Conservation (phyloP, 768 basidiomycete genomes). For the Russula virescens region DNA sequence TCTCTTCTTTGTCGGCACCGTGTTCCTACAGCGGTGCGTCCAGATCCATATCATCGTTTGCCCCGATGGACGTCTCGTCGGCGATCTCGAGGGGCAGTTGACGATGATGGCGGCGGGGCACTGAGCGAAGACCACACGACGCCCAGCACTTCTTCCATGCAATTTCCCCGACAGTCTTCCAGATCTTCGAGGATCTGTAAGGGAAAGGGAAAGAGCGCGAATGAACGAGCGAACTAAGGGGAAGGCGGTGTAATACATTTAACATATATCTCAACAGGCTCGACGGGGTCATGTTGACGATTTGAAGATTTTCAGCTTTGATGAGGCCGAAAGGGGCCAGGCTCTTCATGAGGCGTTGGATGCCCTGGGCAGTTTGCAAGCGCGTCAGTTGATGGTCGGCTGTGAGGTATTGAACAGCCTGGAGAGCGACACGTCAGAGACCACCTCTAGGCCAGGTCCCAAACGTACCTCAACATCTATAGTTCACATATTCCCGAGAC, state of each 20-base stretch:
- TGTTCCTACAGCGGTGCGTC: conserved; percentile 19
- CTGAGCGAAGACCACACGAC: conserved; percentile 46
- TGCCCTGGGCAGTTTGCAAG: conserved; percentile 16
- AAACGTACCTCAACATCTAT: too few relatives aligned
- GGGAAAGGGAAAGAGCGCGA: background rate
- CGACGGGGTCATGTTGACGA: too few relatives aligned
- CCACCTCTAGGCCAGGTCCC: too few relatives aligned
- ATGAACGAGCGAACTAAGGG: background rate
- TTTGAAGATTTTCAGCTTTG: too few relatives aligned
- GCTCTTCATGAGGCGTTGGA: too few relatives aligned
- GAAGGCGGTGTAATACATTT: too few relatives aligned
- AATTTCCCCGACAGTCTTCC: conserved; percentile 71
- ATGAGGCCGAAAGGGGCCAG: conserved; percentile 41
- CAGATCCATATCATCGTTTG: background rate
- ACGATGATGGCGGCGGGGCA: conserved; percentile 15
- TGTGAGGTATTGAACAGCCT: conserved; percentile 35
- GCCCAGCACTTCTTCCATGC: conserved; percentile 60
- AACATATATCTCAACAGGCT: too few relatives aligned
- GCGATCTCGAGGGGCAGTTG: conserved; percentile 10
- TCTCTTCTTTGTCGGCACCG: conserved; percentile 15
- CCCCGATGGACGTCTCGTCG: background rate
- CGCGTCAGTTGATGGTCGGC: conserved; percentile 46
- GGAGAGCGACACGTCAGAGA: too few relatives aligned
- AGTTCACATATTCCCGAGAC: too few relatives aligned
- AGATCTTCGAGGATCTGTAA: conserved; percentile 87